Conservation (phyloP, 106 monocot species). For the Narthecium ossifragum region DNA sequence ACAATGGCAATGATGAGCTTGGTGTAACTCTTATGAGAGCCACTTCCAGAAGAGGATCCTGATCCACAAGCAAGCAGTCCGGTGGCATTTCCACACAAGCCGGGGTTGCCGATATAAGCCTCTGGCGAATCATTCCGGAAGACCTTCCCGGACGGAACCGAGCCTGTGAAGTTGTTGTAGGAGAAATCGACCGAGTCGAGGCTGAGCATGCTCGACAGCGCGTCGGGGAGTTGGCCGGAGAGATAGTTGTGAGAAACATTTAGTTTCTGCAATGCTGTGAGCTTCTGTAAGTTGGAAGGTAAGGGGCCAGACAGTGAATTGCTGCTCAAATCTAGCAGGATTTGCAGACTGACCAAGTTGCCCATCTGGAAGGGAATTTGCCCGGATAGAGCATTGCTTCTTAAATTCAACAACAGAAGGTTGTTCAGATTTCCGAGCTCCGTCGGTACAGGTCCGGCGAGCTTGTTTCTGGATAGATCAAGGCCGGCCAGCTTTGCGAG, state of each 20-base stretch:
- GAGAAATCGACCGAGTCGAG: slow-evolving; percentile 55
- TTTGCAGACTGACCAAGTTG: too few relatives aligned
- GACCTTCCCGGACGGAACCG: slow-evolving; percentile 27
- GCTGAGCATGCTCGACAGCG: slow-evolving; percentile 36
- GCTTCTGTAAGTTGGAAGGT: slow-evolving; percentile 38
- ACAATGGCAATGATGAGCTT: slow-evolving; percentile 39
- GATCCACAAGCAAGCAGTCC: slow-evolving; percentile 43
- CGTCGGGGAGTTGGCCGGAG: slow-evolving; percentile 30
- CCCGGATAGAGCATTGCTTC: slow-evolving; percentile 24
- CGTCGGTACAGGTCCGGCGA: slow-evolving; percentile 26
- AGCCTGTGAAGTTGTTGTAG: slow-evolving; percentile 51
- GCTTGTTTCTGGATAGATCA: slow-evolving; percentile 44
- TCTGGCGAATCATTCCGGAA: slow-evolving; percentile 28
- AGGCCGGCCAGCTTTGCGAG: slow-evolving; percentile 17
- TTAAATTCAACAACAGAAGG: too few relatives aligned
- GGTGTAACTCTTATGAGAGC: slow-evolving; percentile 11
- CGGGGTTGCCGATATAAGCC: slow-evolving; percentile 41
- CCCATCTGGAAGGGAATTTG: slow-evolving; percentile 36
- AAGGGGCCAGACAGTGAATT: slow-evolving; percentile 48
- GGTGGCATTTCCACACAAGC: slow-evolving; percentile 50
- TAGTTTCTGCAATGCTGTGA: slow-evolving; percentile 27
- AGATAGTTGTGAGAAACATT: slow-evolving; percentile 62
- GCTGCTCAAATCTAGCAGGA: slow-evolving; percentile 52
- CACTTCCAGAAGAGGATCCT: too few relatives aligned
- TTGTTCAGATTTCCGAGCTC: slow-evolving; percentile 24